Conservation (phyloP, 768 basidiomycete genomes). For the Russula foetens region DNA sequence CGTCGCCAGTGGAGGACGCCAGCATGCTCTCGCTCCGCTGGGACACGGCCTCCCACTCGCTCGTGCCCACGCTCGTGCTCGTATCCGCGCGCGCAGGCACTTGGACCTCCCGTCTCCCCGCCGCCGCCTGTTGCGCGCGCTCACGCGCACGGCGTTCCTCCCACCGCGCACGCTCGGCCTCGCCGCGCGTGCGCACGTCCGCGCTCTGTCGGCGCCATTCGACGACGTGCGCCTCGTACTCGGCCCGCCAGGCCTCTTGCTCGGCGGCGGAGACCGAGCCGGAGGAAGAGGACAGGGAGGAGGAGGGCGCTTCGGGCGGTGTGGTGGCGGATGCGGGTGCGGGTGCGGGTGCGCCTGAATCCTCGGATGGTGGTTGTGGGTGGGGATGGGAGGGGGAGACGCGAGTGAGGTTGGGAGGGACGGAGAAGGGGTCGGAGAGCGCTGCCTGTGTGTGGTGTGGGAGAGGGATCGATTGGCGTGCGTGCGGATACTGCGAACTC, state of each 20-base stretch:
- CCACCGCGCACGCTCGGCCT: conserved; percentile 65
- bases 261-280: conserved; percentile 17
- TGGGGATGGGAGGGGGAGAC: conserved; percentile 4
- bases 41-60: conserved; percentile 14
- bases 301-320: not conserved
- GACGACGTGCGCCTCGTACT: conserved; percentile 61
- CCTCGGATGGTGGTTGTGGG: not conserved
- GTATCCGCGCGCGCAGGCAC: not conserved
- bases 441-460: conserved; percentile 17
- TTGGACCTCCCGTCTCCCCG: conserved; percentile 6
- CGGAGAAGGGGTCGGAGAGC: conserved; percentile 18
- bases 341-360: too few species aligned
- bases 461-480: too few species aligned
- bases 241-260: conserved; percentile 51
- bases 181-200: conserved; percentile 65
- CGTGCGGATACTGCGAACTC: not conserved
- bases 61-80: conserved; percentile 20
- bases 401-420: conserved; percentile 9
- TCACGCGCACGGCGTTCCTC: conserved; percentile 55
- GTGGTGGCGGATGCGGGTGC: not conserved
- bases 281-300: not conserved
- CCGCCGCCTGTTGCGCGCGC: conserved; percentile 18
- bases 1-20: not conserved
- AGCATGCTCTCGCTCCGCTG: not conserved
- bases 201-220: conserved; percentile 69